Evolutionary conservation across 2,329 filamentous ascomycete species (phyloP).

Genomic region (Pseudocercospora pini-densiflorae): DNA sequence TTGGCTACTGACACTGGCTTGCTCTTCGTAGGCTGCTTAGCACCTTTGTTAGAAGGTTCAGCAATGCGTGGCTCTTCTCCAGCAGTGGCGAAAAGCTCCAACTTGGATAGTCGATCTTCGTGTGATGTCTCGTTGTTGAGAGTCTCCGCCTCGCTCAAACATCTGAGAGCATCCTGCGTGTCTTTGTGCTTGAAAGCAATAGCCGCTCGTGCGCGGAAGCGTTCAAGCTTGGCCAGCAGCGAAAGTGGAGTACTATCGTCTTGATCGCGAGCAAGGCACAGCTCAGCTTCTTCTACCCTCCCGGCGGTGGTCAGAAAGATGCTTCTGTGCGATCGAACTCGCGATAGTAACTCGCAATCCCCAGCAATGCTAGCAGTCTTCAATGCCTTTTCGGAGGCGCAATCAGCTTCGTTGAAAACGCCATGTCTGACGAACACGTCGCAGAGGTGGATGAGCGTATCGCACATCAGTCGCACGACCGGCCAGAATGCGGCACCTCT

Average conservation of each 20-base stretch:
- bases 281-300: conserved; percentile 36
- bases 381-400: conserved; percentile 82
- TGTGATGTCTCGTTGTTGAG: conserved; percentile 15
- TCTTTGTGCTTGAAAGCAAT: conserved; percentile 30
- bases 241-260: conserved; percentile 8
- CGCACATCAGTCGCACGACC: conserved; percentile 74
- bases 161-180: conserved; percentile 24
- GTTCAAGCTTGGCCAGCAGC: conserved; percentile 25
- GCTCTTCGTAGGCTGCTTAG: background rate
- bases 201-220: conserved; percentile 27
- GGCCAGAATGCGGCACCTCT: conserved; percentile 77
- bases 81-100: background rate
- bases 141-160: conserved; percentile 28
- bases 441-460: conserved; percentile 73
- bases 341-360: conserved; percentile 22
- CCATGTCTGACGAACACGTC: conserved; percentile 81
- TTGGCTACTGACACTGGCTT: background rate
- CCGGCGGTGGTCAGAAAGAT: conserved; percentile 32
- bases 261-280: conserved; percentile 30
- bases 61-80: background rate
- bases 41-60: background rate
- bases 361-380: conserved; percentile 66
- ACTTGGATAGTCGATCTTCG: conserved; percentile 8
- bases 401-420: conserved; percentile 84
- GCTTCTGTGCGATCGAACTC: conserved; percentile 29